Evolutionary conservation across 164 flowering plant species (phyloP).

Genomic region (Malania oleifera): DNA sequence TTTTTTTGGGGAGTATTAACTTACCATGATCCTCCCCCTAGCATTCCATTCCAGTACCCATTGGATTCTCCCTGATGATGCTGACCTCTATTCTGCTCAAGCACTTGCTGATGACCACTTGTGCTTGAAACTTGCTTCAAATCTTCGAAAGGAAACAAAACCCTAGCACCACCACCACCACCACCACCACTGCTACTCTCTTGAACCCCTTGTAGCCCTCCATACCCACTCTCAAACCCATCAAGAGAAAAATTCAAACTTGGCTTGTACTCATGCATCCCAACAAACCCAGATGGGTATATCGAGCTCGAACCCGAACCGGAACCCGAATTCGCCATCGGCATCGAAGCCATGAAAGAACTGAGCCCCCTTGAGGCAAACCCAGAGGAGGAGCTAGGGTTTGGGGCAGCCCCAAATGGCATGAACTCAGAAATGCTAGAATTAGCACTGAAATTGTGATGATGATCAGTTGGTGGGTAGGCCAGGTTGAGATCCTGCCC

Average conservation of each 20-base stretch:
- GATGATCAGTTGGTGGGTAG: constrained; percentile 27
- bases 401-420: too few relatives aligned
- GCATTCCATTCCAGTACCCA: constrained; percentile 52
- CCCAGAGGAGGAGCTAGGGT: constrained; percentile 24
- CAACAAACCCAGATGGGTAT: constrained; percentile 27
- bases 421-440: constrained; percentile 20
- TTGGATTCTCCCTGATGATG: constrained; percentile 22
- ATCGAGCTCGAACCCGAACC: constrained; percentile 10
- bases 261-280: constrained; percentile 37
- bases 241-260: constrained; percentile 39
- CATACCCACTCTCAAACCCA: constrained; percentile 39
- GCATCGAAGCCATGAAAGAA: constrained; percentile 19
- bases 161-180: constrained; percentile 25
- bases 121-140: constrained; percentile 30
- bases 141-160: constrained; percentile 45
- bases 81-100: constrained; percentile 25
- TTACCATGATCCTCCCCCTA: constrained; percentile 50
- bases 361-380: constrained; percentile 25
- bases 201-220: constrained; percentile 24
- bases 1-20: not conserved
- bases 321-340: constrained; percentile 13
- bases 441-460: constrained; percentile 6
- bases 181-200: constrained; percentile 13
- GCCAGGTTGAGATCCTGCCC: constrained; percentile 75
- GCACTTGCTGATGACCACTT: constrained; percentile 5